These are phyloP conservation scores for Angomonas deanei DNA, from an alignment of 208 protist genomes.

Conservation along the genomic window DNA sequence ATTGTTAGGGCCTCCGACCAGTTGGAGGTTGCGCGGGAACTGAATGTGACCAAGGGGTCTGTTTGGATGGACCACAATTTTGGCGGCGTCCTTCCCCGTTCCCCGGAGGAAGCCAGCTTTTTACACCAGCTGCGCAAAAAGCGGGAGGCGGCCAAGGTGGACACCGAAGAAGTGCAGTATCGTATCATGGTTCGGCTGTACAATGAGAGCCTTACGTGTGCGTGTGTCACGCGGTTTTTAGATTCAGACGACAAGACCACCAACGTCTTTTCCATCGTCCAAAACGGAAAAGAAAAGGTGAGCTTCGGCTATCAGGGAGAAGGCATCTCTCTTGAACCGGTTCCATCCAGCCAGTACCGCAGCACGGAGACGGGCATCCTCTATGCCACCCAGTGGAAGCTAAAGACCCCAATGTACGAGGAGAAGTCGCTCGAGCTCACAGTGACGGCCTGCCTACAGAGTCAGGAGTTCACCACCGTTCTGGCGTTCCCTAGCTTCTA, in stretches of 20 bases:
- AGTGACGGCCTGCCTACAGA: constrained; percentile 25
- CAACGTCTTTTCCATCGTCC: constrained; percentile 18
- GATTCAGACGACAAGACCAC: constrained; percentile 1
- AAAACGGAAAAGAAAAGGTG: constrained; percentile 25
- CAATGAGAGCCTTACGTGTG: constrained; percentile 26
- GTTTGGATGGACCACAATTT: constrained; percentile 59
- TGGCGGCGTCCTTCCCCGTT: constrained; percentile 39
- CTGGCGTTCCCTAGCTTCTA: constrained; percentile 41
- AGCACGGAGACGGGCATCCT: constrained; percentile 33
- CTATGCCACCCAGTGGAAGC: constrained; percentile 31
- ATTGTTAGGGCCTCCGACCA: constrained; percentile 42
- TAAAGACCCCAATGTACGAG: constrained; percentile 23
- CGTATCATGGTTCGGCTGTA: constrained; percentile 36
- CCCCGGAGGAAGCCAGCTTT: constrained; percentile 24
- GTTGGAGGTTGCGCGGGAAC: constrained; percentile 26
- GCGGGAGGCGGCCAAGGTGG: constrained; percentile 16
- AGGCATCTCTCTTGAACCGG: constrained; percentile 13
- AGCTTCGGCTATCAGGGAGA: constrained; percentile 16
- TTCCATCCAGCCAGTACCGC: constrained; percentile 20
- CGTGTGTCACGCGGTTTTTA: constrained; percentile 27
- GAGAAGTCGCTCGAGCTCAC: constrained; percentile 20
- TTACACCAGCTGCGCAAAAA: constrained; percentile 17
- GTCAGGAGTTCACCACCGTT: constrained; percentile 52
- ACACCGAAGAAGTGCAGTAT: constrained; percentile 21
- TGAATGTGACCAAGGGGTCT: constrained; percentile 21